Evolutionary conservation across 371 early-diverging fungal species (phyloP).

Genomic region (Mortierella sp.): DNA sequence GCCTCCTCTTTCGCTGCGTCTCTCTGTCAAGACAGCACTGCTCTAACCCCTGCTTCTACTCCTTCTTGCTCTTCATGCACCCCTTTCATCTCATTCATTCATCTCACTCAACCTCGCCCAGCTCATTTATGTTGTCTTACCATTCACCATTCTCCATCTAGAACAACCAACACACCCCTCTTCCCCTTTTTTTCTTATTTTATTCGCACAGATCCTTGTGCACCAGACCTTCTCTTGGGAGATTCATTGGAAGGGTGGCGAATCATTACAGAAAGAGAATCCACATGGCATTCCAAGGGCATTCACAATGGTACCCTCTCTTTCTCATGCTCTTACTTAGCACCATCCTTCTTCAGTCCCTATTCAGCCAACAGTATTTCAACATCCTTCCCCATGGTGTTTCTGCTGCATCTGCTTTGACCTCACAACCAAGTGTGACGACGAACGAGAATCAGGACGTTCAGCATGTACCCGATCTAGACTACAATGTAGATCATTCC

Average conservation of each 20-base stretch:
- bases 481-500: too few relatives aligned
- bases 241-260: background rate
- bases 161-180: background rate
- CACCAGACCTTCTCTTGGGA: background rate
- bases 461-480: too few relatives aligned
- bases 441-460: background rate
- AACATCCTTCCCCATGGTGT: background rate
- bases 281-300: slow-evolving; percentile 24
- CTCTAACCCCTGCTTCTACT: background rate
- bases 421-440: background rate
- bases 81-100: background rate
- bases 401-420: background rate
- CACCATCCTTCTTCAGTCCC: slow-evolving; percentile 32
- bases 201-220: background rate
- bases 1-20: too few relatives aligned
- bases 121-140: background rate
- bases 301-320: slow-evolving; percentile 22
- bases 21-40: background rate
- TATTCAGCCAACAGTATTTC: background rate
- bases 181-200: background rate
- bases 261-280: background rate
- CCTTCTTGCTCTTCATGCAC: background rate
- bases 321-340: slow-evolving; percentile 21
- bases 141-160: background rate
- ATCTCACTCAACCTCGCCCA: background rate